A percentile compares a stretch with the other conserved stretches of the same genome.
Conservation (phyloP, 2,329 filamentous ascomycete genomes). For the Sporothrix pseudoabietina region DNA sequence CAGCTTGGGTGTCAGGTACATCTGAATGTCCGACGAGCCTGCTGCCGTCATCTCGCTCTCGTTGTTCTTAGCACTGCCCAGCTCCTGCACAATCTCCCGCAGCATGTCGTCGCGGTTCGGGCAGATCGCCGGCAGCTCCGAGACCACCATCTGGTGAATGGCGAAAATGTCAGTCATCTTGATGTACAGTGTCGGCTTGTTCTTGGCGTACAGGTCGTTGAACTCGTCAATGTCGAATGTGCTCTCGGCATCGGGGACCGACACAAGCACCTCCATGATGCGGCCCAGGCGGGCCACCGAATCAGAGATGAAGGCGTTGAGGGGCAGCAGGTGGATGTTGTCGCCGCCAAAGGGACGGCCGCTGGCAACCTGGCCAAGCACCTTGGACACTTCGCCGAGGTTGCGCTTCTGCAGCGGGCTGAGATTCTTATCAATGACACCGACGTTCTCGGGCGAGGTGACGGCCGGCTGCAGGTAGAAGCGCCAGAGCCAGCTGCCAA, state of each 20-base stretch:
- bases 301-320: slow-evolving; percentile 88
- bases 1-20: slow-evolving; percentile 86
- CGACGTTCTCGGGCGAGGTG: slow-evolving; percentile 86
- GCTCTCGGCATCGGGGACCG: slow-evolving; percentile 80
- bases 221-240: slow-evolving; percentile 99
- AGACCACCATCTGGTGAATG: slow-evolving; percentile 83
- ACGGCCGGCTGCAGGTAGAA: slow-evolving; percentile 90
- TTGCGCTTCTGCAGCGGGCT: slow-evolving; percentile 93
- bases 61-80: slow-evolving; percentile 94
- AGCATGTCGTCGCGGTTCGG: slow-evolving; percentile 82
- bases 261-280: slow-evolving; percentile 76
- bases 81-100: slow-evolving; percentile 86
- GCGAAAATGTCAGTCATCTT: slow-evolving; percentile 98
- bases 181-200: slow-evolving; percentile 97
- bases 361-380: slow-evolving; percentile 84
- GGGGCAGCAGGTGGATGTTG: slow-evolving; percentile 90
- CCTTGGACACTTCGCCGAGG: slow-evolving; percentile 84
- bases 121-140: slow-evolving; percentile 76
- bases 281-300: slow-evolving; percentile 77
- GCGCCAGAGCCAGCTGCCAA: slow-evolving; percentile 91
- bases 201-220: slow-evolving; percentile 95
- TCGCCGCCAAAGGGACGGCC: slow-evolving; percentile 90
- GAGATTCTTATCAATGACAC: slow-evolving; percentile 85
- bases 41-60: slow-evolving; percentile 89
- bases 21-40: slow-evolving; percentile 83